Evolutionary conservation across 2,329 filamentous ascomycete species (phyloP), one percentile per base, ranked within the genome.

Genomic region (Talaromyces piceae): DNA sequence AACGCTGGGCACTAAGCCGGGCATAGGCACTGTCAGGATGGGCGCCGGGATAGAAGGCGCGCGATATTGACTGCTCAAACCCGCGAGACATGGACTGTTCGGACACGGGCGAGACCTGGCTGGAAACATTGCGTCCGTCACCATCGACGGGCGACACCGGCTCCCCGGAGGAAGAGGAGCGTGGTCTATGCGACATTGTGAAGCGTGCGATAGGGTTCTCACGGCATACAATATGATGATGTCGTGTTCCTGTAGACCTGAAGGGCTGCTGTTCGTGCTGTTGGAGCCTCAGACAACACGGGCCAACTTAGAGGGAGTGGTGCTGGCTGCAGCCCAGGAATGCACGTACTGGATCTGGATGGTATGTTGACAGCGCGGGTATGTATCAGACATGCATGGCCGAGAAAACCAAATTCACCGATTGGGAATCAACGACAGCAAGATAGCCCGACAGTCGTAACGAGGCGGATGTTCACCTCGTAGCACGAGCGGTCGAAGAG

Each of bases 11-110:
- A 41, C 56, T 57, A 27, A 57, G 28, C n/a, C 45, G 46, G 23
- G 49, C 47, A 31, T 55, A 59, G 13, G 54, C 52, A 47, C 58
- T 59, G 31, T 58, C 55, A 6, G 55, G 56, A 46, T 57, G 57
- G 11, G 56, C 46, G 11, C 51, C 49, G 5, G 60, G 57, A 45
- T 61, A 59, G 48, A 53, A 46, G 31, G 26, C 41, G 26, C 43
- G 46, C 5, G 49, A 37, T 27, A 30, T 8, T 5, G 26, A 33
- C 12, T 49, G 27, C 26, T 50, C 51, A 11, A 47, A 54, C 16
- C 47, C 44, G 5, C 41, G 47, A n/a, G 51, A 52, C 13, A 49
- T 45, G n/a, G n/a, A 37, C 16, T 20, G 33, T 2, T 37, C 33
- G 33, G 33, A 37, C 16, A 54, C 47, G 20, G 51, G 51, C 26